phyloP scores from a whole-genome alignment of 768 basidiomycete genomes.

The Trametopsis cervina region DNA sequence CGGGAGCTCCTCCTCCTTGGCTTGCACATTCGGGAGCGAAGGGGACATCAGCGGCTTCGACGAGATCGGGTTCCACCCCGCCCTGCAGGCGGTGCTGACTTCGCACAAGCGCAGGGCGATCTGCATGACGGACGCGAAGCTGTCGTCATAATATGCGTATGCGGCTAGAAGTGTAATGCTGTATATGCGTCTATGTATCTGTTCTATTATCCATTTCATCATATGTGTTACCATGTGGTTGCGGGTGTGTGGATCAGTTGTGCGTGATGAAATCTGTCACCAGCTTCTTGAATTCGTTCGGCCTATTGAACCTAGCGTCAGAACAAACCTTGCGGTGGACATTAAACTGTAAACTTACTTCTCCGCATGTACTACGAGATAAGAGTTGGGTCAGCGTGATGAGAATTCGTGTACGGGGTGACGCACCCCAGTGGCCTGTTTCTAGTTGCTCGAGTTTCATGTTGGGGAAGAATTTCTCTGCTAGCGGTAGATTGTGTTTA shows the following conservation, averaged over 20 bases:
- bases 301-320: slow-evolving; percentile 33
- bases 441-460: slow-evolving; percentile 58
- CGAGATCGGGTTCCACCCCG: neutral
- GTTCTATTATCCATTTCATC: neutral
- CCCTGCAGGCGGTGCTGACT: neutral
- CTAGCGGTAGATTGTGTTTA: slow-evolving; percentile 52
- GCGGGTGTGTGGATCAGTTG: slow-evolving; percentile 13
- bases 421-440: slow-evolving; percentile 82
- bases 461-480: slow-evolving; percentile 67
- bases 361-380: slow-evolving; percentile 68
- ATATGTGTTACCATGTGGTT: neutral
- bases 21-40: neutral
- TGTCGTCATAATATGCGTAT: too few species aligned
- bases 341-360: slow-evolving; percentile 30
- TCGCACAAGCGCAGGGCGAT: neutral
- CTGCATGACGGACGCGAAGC: neutral
- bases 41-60: neutral
- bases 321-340: too few species aligned
- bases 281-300: slow-evolving; percentile 45
- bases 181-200: too few species aligned
- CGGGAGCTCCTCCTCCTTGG: too few species aligned
- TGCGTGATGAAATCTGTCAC: slow-evolving; percentile 26
- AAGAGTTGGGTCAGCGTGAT: neutral
- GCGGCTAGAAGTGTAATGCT: too few species aligned
- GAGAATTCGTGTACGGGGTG: neutral